phyloP scores from a whole-genome alignment of 495 filamentous ascomycete genomes.

The Hypoxylon fragiforme region DNA sequence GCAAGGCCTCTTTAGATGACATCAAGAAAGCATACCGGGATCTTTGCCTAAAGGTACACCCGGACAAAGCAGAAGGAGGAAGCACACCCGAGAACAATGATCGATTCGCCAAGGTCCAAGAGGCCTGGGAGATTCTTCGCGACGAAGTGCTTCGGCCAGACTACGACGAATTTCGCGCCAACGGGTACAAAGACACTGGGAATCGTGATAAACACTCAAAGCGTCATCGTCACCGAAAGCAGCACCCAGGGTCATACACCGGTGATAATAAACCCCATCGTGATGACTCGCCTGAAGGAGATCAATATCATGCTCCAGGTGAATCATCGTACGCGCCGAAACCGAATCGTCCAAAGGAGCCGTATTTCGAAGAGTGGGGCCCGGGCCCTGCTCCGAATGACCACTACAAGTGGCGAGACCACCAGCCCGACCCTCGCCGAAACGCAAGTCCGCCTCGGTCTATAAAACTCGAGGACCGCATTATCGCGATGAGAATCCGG shows the following conservation, averaged over 20 bases:
- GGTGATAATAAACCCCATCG: no score
- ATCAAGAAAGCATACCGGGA: slow-evolving; percentile 30
- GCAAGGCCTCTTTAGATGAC: slow-evolving; percentile 8
- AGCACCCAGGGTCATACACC: no score
- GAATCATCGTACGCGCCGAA: no score
- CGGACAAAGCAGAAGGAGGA: slow-evolving; percentile 24
- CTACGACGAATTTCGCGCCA: slow-evolving; percentile 20
- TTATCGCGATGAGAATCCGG: slow-evolving; percentile 14
- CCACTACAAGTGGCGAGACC: neutral
- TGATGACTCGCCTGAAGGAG: neutral
- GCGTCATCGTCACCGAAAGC: slow-evolving; percentile 1
- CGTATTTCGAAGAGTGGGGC: no score
- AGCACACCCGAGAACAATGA: slow-evolving; percentile 20
- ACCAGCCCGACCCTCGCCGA: neutral
- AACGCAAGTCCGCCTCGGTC: neutral
- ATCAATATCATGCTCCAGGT: no score
- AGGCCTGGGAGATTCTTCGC: slow-evolving; percentile 23
- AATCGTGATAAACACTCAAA: neutral
- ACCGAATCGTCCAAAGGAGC: no score
- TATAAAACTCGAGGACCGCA: slow-evolving; percentile 1
- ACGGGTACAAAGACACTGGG: neutral
- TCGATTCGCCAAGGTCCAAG: slow-evolving; percentile 9
- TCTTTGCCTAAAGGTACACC: slow-evolving; percentile 13
- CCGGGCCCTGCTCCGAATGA: slow-evolving; percentile 1
- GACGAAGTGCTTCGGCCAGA: slow-evolving; percentile 13